Evolutionary conservation across 345 rosid species (phyloP), one percentile per base, ranked within the genome.

Genomic region (Bruguiera parviflora): DNA sequence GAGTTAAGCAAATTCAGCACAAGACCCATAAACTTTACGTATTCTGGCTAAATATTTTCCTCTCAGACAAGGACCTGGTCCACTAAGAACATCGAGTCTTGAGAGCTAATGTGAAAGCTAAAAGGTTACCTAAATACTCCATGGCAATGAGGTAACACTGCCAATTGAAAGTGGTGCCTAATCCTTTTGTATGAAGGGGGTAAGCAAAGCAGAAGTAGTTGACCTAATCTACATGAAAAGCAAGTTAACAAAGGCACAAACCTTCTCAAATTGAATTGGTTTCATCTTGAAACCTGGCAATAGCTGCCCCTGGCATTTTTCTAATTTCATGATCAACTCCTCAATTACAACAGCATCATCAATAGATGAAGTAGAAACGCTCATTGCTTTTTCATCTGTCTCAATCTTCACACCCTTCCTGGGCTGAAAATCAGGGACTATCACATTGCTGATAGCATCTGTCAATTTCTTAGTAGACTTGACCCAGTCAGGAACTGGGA

Each of bases 401-500:
- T 75, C 92, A 63, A 88, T 88, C 74, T 82, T 84, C 27, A 78
- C 88, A 68, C 78, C 78, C 73, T 86, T 80, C 75, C 71, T 84
- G 35, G 92, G 90, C 81, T 79, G 82, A 65, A 88, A 88, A 51
- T 88, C 85, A 22, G 90, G 92, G 55, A 88, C 90, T 8, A 82
- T 76, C 77, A 86, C 87, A 58, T 81, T 82, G 65, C 75, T 76
- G 64, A 84, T 81, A 65, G 92, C 88, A 62, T 82, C 86, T 13
- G 85, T 85, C 53, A 85, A 70, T 77, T 64, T 83, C 76, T 75
- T 73, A 28, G 92, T 86, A 72, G 80, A 65, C 82, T 85, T 86
- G 62, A 80, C 85, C 96, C 91, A 88, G 70, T 90, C 96, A 68
- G 99, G 96, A 67, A 84, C 73, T 2, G 89, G 88, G 64, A 95